Percentiles rank a stretch among this genome's conserved stretches.
Evolutionary conservation across 164 flowering plant genomes (phyloP).

Genomic region (Liquidambar formosana): DNA sequence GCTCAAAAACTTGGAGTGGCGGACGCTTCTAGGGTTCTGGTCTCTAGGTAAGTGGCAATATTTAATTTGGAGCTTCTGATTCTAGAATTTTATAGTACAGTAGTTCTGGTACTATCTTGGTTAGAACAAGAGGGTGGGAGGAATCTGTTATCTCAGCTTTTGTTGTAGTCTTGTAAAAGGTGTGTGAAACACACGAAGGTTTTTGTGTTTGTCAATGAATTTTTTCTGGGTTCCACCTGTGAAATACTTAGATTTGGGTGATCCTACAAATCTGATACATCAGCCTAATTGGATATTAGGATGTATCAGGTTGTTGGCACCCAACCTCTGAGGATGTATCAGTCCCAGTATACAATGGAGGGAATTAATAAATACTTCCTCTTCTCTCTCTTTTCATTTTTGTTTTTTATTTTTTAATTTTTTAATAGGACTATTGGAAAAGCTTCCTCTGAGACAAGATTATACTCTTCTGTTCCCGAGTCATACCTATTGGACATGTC

Average conservation of each 20-base stretch:
- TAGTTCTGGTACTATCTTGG: background rate
- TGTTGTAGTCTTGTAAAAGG: too few relatives aligned
- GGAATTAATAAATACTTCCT: background rate
- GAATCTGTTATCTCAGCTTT: too few relatives aligned
- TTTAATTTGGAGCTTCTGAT: background rate
- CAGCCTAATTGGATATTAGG: background rate
- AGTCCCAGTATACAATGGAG: background rate
- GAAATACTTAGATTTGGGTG: background rate
- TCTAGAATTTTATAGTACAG: background rate
- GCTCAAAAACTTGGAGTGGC: constrained; percentile 60
- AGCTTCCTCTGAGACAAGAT: constrained; percentile 81
- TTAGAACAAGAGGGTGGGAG: background rate
- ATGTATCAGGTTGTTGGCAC: too few relatives aligned
- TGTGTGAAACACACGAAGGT: too few relatives aligned
- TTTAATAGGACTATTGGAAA: constrained; percentile 72
- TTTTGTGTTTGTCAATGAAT: background rate
- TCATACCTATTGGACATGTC: constrained; percentile 24
- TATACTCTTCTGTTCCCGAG: constrained; percentile 60
- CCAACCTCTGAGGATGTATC: background rate
- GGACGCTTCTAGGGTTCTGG: constrained; percentile 58
- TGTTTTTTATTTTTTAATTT: background rate
- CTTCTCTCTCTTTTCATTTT: too few relatives aligned
- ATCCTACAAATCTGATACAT: background rate
- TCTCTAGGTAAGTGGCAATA: constrained; percentile 61
- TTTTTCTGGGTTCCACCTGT: background rate